Percentiles rank a stretch among this genome's conserved stretches.
phyloP scores from a whole-genome alignment of 306 rosid species.

The Luffa aegyptiaca region DNA sequence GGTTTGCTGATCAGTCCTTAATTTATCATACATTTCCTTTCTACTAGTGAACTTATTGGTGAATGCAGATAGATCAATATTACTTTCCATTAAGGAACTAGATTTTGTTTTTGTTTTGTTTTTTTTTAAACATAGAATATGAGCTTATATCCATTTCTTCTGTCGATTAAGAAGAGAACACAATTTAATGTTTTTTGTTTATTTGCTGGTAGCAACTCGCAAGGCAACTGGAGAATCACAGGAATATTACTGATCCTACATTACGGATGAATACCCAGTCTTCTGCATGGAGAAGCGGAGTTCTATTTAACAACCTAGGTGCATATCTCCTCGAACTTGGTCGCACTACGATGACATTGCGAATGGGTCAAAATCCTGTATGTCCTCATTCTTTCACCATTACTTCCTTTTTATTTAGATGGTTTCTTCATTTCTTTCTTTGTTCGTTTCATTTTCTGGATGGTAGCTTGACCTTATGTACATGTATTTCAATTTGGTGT shows the following conservation, averaged over 20 bases:
- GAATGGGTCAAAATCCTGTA: slow-evolving; percentile 86
- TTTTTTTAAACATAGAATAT: neutral
- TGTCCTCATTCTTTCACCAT: slow-evolving; percentile 18
- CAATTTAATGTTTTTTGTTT: slow-evolving; percentile 16
- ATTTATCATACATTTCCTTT: neutral
- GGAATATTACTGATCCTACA: slow-evolving; percentile 47
- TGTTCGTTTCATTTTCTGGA: neutral
- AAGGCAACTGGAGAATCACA: slow-evolving; percentile 75
- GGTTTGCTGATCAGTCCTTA: neutral
- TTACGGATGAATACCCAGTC: slow-evolving; percentile 54
- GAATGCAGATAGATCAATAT: neutral
- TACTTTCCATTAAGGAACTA: neutral
- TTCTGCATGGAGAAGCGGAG: slow-evolving; percentile 58
- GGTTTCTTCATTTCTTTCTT: slow-evolving; percentile 9
- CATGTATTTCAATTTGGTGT: slow-evolving; percentile 16
- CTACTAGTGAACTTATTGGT: neutral
- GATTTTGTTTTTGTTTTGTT: neutral
- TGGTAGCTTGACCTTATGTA: neutral
- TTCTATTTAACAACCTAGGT: slow-evolving; percentile 66
- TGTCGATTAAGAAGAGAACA: slow-evolving; percentile 10
- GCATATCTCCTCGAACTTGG: slow-evolving; percentile 95
- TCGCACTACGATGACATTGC: slow-evolving; percentile 81
- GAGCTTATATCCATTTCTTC: slow-evolving; percentile 11
- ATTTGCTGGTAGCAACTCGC: slow-evolving; percentile 57
- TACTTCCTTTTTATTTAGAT: slow-evolving; percentile 11